Percentiles rank a stretch among this genome's conserved stretches.
Conservation (phyloP, 2,329 filamentous ascomycete species). For the Penicillium freii region DNA sequence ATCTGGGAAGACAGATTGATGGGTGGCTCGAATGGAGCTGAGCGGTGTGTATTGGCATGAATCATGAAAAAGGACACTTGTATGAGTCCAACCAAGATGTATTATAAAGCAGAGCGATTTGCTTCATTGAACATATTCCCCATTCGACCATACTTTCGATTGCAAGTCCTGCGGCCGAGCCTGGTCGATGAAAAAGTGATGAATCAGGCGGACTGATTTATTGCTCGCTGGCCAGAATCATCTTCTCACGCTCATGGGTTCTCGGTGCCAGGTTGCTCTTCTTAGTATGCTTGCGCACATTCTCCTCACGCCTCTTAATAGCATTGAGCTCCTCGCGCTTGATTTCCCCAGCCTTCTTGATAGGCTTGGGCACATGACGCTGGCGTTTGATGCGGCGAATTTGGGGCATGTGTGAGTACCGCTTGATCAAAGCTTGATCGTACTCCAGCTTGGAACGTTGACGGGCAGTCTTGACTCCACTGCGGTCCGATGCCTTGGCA, state of each 20-base stretch:
- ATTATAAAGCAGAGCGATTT: conserved; percentile 1
- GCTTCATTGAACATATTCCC: conserved; percentile 6
- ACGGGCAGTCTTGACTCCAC: conserved; percentile 79
- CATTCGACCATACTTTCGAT: conserved; percentile 1
- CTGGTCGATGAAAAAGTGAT: conserved; percentile 7
- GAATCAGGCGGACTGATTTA: conserved; percentile 33
- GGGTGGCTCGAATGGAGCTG: conserved; percentile 1
- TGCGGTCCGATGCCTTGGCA: conserved; percentile 75
- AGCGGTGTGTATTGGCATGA: conserved; percentile 6
- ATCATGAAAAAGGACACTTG: conserved; percentile 9
- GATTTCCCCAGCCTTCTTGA: conserved; percentile 96
- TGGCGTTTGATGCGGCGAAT: conserved; percentile 87
- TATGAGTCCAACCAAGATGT: neutral
- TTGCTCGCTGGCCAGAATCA: conserved; percentile 70
- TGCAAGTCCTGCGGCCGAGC: conserved; percentile 10
- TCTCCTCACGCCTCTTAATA: conserved; percentile 89
- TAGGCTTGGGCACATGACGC: conserved; percentile 83
- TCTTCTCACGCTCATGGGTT: conserved; percentile 85
- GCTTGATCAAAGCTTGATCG: conserved; percentile 75
- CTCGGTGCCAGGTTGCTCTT: conserved; percentile 70
- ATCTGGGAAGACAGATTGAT: conserved; percentile 9
- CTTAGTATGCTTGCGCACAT: conserved; percentile 85
- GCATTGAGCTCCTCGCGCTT: conserved; percentile 84
- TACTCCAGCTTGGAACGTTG: conserved; percentile 90
- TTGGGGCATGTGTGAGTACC: conserved; percentile 95